A percentile compares a stretch with the other conserved stretches of the same genome.
These are phyloP conservation scores for Phlyctochytrium bullatum DNA, from an alignment of 192 early-diverging fungal genomes.

Conservation along the genomic window DNA sequence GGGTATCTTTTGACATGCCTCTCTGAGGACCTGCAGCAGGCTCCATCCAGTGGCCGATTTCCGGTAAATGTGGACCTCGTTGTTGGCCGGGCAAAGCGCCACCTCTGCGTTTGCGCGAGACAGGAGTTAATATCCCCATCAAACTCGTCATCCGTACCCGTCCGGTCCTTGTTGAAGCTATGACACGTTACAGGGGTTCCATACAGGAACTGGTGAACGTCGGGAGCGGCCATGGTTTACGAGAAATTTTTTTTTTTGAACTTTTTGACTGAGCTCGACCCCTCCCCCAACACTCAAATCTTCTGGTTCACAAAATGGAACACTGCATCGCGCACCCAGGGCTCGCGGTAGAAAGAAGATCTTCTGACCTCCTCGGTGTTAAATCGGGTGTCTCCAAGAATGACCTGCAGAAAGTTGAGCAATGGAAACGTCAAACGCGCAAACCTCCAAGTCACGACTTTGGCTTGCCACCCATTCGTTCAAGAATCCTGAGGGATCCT, in stretches of 20 bases:
- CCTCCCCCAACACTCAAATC: neutral
- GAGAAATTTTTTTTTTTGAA: conserved; percentile 14
- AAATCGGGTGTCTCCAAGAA: conserved; percentile 71
- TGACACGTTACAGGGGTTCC: conserved; percentile 85
- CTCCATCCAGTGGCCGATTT: conserved; percentile 61
- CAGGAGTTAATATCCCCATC: neutral
- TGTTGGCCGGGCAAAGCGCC: conserved; percentile 84
- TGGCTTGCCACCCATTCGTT: conserved; percentile 93
- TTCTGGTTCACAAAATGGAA: conserved; percentile 72
- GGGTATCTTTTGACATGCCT: conserved; percentile 49
- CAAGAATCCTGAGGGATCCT: conserved; percentile 84
- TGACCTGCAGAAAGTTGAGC: conserved; percentile 42
- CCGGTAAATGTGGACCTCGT: conserved; percentile 86
- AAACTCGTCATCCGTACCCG: conserved; percentile 53
- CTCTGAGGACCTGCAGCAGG: conserved; percentile 65
- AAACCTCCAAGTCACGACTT: conserved; percentile 86
- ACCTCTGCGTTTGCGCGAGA: conserved; percentile 55
- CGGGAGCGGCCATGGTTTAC: conserved; percentile 47
- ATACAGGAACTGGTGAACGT: conserved; percentile 58
- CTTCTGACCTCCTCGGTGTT: conserved; percentile 73
- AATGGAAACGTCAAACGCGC: neutral
- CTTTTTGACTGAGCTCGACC: too few relatives aligned
- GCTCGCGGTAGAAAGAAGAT: conserved; percentile 70
- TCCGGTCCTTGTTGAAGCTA: conserved; percentile 86
- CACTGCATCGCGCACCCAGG: conserved; percentile 84